phyloP scores from a whole-genome alignment of 495 filamentous ascomycete genomes.

The Hypoxylon fragiforme region DNA sequence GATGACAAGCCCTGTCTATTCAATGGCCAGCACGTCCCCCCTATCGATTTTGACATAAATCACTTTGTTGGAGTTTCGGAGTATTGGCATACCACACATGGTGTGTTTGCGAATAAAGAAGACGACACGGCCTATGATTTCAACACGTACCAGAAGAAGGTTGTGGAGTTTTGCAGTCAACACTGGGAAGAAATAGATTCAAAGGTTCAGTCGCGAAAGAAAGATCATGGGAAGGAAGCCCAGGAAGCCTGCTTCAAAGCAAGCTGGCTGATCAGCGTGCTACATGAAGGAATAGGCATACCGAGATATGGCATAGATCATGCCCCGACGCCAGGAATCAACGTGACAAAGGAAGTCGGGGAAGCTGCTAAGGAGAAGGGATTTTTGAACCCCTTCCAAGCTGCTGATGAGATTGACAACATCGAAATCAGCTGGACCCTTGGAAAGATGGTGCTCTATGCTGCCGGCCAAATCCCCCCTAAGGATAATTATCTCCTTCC shows the following conservation, averaged over 20 bases:
- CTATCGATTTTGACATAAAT: conserved; percentile 97
- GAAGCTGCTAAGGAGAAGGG: conserved; percentile 74
- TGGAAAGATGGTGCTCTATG: conserved; percentile 97
- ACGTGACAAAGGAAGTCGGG: conserved; percentile 74
- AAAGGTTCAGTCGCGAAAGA: conserved; percentile 61
- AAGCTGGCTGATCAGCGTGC: conserved; percentile 93
- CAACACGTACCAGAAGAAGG: conserved; percentile 82
- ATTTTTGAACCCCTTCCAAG: conserved; percentile 86
- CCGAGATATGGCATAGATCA: conserved; percentile 83
- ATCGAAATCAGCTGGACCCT: conserved; percentile 98
- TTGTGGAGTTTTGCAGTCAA: conserved; percentile 81
- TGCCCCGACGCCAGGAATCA: conserved; percentile 52
- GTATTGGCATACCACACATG: conserved; percentile 98
- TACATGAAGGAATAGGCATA: conserved; percentile 94
- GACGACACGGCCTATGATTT: conserved; percentile 86
- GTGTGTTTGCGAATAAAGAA: conserved; percentile 81
- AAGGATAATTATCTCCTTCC: conserved; percentile 59
- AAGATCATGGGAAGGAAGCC: conserved; percentile 73
- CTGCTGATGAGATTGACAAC: conserved; percentile 87
- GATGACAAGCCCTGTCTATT: conserved; percentile 82
- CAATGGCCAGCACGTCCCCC: conserved; percentile 85
- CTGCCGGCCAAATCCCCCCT: conserved; percentile 80
- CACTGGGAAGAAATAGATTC: conserved; percentile 75
- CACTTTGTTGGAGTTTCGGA: conserved; percentile 98
- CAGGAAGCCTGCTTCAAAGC: conserved; percentile 96